Evolutionary conservation across 2,329 filamentous ascomycete species (phyloP), one percentile per base, ranked within the genome.

Genomic region (Byssothecium circinans): DNA sequence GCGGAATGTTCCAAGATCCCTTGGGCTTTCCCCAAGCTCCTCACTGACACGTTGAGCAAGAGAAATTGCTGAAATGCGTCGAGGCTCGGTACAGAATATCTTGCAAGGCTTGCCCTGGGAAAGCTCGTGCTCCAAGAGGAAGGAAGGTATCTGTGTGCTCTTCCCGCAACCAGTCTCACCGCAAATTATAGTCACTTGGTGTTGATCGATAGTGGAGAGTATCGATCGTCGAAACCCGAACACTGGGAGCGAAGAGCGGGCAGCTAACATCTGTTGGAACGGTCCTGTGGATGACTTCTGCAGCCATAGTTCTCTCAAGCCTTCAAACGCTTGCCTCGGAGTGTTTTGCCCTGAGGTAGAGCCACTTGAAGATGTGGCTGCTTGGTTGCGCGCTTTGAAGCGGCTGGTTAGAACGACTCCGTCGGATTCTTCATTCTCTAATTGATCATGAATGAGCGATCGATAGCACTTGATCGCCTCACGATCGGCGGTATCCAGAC

Each of bases 101-200:
- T 95, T 96, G 73, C 91, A 97, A 4, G 83, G 77, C 54, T 84
- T 86, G 4, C 91, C 92, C 53, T 86, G 82, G 2, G 84, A 82
- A 41, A 99, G 80, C 64, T 96, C 87, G 61, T 96, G 84, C 69
- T 99, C 94, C 7, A 99, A 77, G 44, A 99, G 82, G 65, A 95
- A 97, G 0, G 91, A 86, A 4, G 94, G 94, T n/a, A 96, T 87
- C 64, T 99, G 94, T 0, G 94, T 99, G 70, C 91, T 96, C 76
- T 99, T 99, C 55, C 94, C 94, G 68, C 88, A 96, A 58, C 94
- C 94, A 2, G 94, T 99, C 73, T 99, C 94, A 67, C 94, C 94
- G 67, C 92, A 97, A 23, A 99, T 83, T 50, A 99, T 96, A 8
- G 94, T 85, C 8, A 95, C 87, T 62, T 94, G 91, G 56, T 95